Conservation (phyloP, 129 eudicot species). For the Calendula officinalis region DNA sequence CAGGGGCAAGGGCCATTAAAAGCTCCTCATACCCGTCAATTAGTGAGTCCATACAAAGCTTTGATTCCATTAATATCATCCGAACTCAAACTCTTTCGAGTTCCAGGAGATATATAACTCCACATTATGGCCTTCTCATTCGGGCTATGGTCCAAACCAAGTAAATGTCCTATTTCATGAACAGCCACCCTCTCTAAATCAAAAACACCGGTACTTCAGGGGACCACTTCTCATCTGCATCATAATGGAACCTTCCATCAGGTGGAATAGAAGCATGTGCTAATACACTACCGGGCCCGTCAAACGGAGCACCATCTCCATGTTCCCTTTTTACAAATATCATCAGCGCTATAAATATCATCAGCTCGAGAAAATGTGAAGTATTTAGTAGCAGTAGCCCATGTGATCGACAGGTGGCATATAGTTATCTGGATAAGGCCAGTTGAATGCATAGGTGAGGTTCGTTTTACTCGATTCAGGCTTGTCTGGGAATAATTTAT, state of each 20-base stretch:
- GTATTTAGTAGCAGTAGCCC: slow-evolving; percentile 16
- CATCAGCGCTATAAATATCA: neutral
- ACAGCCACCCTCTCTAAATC: slow-evolving; percentile 12
- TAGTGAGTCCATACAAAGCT: slow-evolving; percentile 11
- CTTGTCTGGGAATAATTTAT: neutral
- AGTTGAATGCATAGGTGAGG: slow-evolving; percentile 20
- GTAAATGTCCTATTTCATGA: slow-evolving; percentile 25
- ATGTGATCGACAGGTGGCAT: slow-evolving; percentile 15
- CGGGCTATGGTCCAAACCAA: slow-evolving; percentile 15
- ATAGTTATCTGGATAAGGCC: neutral
- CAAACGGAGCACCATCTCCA: slow-evolving; percentile 7
- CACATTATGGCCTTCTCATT: slow-evolving; percentile 9
- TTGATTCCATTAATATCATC: slow-evolving; percentile 24
- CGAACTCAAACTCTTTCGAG: neutral
- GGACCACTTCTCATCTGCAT: neutral
- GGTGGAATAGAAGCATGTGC: slow-evolving; percentile 19
- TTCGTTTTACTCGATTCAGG: neutral
- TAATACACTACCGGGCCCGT: neutral
- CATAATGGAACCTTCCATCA: slow-evolving; percentile 19
- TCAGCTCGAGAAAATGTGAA: slow-evolving; percentile 11
- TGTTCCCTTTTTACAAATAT: neutral
- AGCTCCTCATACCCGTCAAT: no score
- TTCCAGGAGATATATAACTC: neutral
- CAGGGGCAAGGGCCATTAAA: no score
- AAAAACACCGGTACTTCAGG: neutral